phyloP scores from a whole-genome alignment of 371 early-diverging fungal genomes.

The Haplosporangium sp. region DNA sequence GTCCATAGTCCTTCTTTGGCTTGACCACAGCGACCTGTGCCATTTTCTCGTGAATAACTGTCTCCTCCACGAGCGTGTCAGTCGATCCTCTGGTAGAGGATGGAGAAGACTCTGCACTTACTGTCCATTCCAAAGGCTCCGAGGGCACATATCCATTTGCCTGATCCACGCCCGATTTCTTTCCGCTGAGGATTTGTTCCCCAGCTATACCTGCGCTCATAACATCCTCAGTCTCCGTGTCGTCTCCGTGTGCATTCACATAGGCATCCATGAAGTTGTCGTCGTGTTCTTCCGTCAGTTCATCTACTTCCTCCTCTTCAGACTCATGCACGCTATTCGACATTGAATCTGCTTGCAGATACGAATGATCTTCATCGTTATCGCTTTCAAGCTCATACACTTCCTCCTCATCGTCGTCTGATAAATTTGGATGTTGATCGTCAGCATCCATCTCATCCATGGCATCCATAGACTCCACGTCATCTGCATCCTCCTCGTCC shows the following conservation, averaged over 20 bases:
- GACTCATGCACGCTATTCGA: not conserved
- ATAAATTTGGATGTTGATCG: not conserved
- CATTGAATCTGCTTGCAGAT: not conserved
- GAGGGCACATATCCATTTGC: not conserved
- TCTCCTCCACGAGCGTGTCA: constrained; percentile 15
- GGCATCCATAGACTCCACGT: not conserved
- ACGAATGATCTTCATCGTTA: not conserved
- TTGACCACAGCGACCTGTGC: not conserved
- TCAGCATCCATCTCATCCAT: not conserved
- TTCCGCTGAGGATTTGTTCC: not conserved
- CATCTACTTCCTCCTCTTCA: constrained; percentile 4
- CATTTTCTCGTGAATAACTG: not conserved
- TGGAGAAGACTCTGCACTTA: not conserved
- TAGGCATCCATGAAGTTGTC: no score
- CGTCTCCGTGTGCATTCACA: not conserved
- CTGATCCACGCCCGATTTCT: no score
- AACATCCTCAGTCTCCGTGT: not conserved
- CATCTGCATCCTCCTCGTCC: constrained; percentile 9
- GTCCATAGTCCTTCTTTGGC: not conserved
- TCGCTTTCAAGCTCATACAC: constrained; percentile 1
- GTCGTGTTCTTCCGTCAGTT: no score
- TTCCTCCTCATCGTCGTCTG: constrained; percentile 5
- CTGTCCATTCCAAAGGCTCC: not conserved
- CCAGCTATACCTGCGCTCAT: not conserved
- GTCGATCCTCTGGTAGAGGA: not conserved